Conservation (phyloP, 73 alveolate species). For the Stentor coeruleus region DNA sequence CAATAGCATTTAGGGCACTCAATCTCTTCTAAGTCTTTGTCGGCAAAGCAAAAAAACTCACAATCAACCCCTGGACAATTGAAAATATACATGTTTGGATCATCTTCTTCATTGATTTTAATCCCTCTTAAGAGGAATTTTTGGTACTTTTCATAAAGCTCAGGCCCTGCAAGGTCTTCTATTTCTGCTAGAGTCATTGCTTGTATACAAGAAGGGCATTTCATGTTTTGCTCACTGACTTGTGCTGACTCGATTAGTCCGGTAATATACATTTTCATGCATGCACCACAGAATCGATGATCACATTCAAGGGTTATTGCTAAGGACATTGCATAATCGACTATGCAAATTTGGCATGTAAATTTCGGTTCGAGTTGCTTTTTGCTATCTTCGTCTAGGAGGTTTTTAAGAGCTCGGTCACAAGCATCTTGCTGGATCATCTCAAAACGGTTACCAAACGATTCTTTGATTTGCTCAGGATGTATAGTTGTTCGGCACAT, state of each 20-base stretch:
- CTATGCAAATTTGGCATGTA: slow-evolving; percentile 10
- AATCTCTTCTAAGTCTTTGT: neutral
- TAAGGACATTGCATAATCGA: neutral
- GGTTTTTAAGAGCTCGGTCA: slow-evolving; percentile 9
- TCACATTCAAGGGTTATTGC: slow-evolving; percentile 25
- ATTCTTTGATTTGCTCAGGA: neutral
- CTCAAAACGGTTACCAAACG: neutral
- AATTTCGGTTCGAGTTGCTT: slow-evolving; percentile 7
- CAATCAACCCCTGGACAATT: slow-evolving; percentile 23
- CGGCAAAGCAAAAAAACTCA: neutral
- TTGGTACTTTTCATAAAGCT: slow-evolving; percentile 16
- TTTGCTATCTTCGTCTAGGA: neutral
- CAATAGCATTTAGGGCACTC: slow-evolving; percentile 20
- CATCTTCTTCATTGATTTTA: neutral
- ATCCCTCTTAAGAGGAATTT: slow-evolving; percentile 20
- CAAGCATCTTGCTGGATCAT: slow-evolving; percentile 13
- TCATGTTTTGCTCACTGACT: slow-evolving; percentile 14
- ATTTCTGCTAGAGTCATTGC: neutral
- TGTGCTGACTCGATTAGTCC: slow-evolving; percentile 20
- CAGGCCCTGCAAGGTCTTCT: slow-evolving; percentile 19
- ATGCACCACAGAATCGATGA: slow-evolving; percentile 14
- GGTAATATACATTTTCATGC: neutral
- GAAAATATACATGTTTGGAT: neutral
- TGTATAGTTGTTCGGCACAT: neutral
- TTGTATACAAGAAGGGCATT: neutral